phyloP scores from a whole-genome alignment of 345 rosid genomes.

The Rhodamnia rubescens region DNA sequence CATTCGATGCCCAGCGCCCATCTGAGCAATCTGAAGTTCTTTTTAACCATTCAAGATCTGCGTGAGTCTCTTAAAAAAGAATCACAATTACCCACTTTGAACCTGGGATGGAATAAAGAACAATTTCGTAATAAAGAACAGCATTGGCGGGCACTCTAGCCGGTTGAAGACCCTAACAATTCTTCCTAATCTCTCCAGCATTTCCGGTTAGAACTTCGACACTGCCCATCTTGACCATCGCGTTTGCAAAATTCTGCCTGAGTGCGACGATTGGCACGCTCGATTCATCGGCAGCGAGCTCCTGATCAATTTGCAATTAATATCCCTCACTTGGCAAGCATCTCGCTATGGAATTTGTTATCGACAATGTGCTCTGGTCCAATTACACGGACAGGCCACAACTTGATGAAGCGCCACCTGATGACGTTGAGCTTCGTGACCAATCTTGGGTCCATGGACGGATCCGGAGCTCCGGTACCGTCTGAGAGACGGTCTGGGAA shows the following conservation, averaged over 20 bases:
- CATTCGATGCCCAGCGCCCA: not conserved
- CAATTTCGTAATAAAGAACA: too few species aligned
- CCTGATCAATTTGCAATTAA: conserved; percentile 51
- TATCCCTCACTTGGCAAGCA: conserved; percentile 33
- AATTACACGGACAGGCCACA: not conserved
- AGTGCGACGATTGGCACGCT: conserved; percentile 32
- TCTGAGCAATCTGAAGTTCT: not conserved
- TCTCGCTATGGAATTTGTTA: conserved; percentile 29
- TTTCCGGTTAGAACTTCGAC: conserved; percentile 39
- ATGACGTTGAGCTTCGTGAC: not conserved
- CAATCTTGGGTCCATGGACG: conserved; percentile 30
- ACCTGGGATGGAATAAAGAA: not conserved
- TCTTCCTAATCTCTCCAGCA: conserved; percentile 45
- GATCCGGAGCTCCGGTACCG: conserved; percentile 31
- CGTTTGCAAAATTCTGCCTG: conserved; percentile 29
- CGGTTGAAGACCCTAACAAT: conserved; percentile 40
- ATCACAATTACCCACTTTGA: not conserved
- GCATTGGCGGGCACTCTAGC: not conserved
- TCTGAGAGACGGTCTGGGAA: conserved; percentile 30
- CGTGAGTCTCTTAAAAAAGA: not conserved
- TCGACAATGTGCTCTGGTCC: conserved; percentile 16
- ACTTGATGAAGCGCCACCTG: not conserved
- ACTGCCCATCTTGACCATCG: conserved; percentile 47
- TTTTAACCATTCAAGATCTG: not conserved
- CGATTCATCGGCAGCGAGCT: conserved; percentile 21